phyloP scores from a whole-genome alignment of 2,329 filamentous ascomycete genomes.

The Mariannaea elegans region DNA sequence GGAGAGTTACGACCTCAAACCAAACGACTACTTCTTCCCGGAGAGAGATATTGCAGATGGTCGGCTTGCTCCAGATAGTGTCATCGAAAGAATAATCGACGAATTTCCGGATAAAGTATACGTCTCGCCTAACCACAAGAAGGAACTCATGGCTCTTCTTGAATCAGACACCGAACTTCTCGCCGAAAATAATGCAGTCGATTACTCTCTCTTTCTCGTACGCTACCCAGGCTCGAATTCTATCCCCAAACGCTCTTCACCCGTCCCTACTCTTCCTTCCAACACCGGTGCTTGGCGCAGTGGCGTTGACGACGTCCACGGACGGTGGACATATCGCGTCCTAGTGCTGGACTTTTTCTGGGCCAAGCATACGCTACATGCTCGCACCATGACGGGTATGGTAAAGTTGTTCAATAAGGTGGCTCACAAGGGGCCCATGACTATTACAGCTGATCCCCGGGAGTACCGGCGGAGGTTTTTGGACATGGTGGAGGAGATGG shows the following conservation, averaged over 20 bases:
- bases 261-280: constrained; percentile 51
- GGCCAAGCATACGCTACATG: constrained; percentile 75
- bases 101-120: constrained; percentile 73
- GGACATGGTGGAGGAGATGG: constrained; percentile 57
- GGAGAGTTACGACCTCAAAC: constrained; percentile 81
- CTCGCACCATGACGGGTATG: constrained; percentile 71
- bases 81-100: constrained; percentile 72
- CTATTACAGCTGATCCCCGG: constrained; percentile 73
- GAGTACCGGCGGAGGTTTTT: constrained; percentile 70
- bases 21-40: constrained; percentile 78
- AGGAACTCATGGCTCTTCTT: constrained; percentile 63
- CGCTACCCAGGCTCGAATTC: constrained; percentile 47
- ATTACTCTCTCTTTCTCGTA: constrained; percentile 79
- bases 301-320: constrained; percentile 68
- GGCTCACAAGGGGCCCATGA: constrained; percentile 74
- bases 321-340: constrained; percentile 72
- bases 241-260: constrained; percentile 9
- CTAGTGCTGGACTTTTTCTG: constrained; percentile 81
- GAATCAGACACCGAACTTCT: constrained; percentile 71
- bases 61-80: constrained; percentile 68
- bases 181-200: constrained; percentile 70
- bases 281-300: constrained; percentile 61
- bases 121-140: constrained; percentile 63
- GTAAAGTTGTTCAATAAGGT: constrained; percentile 71
- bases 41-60: constrained; percentile 76